Base-by-base conservation (phyloP, 352 stramenopile genomes). In the Thraustotheca clavata region DNA sequence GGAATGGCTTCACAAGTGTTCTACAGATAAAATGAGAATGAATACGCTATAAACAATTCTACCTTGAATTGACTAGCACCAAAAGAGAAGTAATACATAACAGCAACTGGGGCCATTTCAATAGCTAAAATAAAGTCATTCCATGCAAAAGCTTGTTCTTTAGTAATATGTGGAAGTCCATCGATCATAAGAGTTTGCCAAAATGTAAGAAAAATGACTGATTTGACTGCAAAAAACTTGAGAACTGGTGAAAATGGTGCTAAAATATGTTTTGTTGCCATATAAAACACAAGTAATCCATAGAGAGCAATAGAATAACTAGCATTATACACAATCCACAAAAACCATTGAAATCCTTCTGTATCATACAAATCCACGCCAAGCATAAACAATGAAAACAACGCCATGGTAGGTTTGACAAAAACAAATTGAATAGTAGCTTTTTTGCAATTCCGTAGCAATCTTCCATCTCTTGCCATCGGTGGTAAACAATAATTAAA, bases 201-300 rank as follows among this genome's bases (percentile, higher is more conserved):
- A 71, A 95, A 97, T 26, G 89, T 96, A 41, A 96, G 79, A 62
- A 97, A 97, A 31, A 97, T 88, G 57, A 97, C 84, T 49, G 74
- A 79, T 71, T 97, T 97, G 55, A 97, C 88, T 0, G 88, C 86
- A 48, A 96, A 86, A 61, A 97, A 97, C 76, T 97, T 97, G 67
- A 94, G 75, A 41, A 97, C 81, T 9, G 90, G 90, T 62, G 83
- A 84, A 61, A 92, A 92, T 26, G 78, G 76, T 71, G 83, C 76
- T 55, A 94, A 67, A 46, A 91, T 88, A 71, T 95, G 78, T 59
- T 90, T 86, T 36, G 84, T 95, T 3, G 87, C 89, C 12, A 93
- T 60, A 76, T 96, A 97, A 70, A 97, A 96, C 34, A 97, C 59
- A 71, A 90, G 87, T 3, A 97, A 72, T 0, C 85, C 81, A 71